These are phyloP conservation scores for Termitomyces sp. DNA, from an alignment of 768 basidiomycete species.

Conservation along the genomic window DNA sequence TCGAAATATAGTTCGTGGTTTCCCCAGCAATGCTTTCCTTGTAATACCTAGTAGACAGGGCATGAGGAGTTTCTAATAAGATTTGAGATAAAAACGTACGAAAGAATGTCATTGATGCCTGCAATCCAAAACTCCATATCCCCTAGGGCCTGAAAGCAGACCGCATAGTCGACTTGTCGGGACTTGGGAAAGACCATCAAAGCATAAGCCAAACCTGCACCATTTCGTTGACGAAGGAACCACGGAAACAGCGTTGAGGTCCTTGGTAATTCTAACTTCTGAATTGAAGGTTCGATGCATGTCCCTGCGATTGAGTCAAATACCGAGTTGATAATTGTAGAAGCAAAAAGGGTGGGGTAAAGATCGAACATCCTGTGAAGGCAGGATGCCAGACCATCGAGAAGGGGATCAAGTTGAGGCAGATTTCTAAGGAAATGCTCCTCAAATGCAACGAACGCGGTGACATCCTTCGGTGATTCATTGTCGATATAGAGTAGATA, in stretches of 20 bases:
- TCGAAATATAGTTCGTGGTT: conserved; percentile 10
- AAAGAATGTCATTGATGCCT: conserved; percentile 14
- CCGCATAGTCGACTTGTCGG: not conserved
- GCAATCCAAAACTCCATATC: conserved; percentile 16
- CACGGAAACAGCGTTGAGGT: conserved; percentile 12
- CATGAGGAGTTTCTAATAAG: not conserved
- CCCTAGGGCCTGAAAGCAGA: conserved; percentile 13
- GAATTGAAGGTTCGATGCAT: conserved; percentile 11
- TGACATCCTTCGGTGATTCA: not conserved
- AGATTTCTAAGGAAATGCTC: conserved; percentile 9
- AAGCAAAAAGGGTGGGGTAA: conserved; percentile 11
- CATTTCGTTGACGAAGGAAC: conserved; percentile 17
- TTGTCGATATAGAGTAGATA: conserved; percentile 9
- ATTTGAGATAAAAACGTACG: conserved; percentile 5
- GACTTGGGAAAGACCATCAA: conserved; percentile 12
- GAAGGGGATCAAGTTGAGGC: conserved; percentile 14
- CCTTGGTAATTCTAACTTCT: not conserved
- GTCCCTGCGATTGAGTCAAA: conserved; percentile 16
- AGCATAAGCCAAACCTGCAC: conserved; percentile 8
- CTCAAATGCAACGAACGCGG: conserved; percentile 8
- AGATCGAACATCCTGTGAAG: conserved; percentile 10
- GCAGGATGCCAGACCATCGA: conserved; percentile 10
- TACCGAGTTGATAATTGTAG: conserved; percentile 11
- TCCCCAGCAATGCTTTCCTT: conserved; percentile 19
- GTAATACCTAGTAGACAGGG: conserved; percentile 9